Evolutionary conservation across 2,329 filamentous ascomycete species (phyloP).

Genomic region (Hortaea werneckii): DNA sequence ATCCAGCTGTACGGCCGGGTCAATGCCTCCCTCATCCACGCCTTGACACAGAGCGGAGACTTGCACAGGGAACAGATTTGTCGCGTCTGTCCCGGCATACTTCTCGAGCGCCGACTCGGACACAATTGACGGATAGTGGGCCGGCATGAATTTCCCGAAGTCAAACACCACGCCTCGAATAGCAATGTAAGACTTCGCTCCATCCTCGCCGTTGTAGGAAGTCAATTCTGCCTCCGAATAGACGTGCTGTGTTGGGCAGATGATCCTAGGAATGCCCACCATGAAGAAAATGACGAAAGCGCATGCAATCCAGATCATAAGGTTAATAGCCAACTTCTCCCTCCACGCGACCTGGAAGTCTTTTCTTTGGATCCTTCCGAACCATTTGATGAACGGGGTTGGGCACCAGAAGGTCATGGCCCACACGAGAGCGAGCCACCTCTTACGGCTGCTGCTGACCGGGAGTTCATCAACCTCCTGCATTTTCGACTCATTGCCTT

Average conservation of each 20-base stretch:
- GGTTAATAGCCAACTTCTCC: conserved; percentile 95
- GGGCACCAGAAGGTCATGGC: conserved; percentile 78
- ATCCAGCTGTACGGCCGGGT: conserved; percentile 70
- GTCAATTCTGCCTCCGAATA: conserved; percentile 70
- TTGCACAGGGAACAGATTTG: conserved; percentile 81
- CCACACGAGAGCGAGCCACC: conserved; percentile 82
- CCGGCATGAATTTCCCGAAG: conserved; percentile 59
- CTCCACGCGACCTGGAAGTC: conserved; percentile 90
- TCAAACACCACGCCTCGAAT: conserved; percentile 89
- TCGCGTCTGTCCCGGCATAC: conserved; percentile 84
- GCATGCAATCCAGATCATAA: conserved; percentile 90
- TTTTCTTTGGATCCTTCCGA: conserved; percentile 82
- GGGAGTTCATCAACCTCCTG: conserved; percentile 80
- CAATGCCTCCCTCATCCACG: conserved; percentile 53
- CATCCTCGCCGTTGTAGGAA: conserved; percentile 60
- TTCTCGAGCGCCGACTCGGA: conserved; percentile 55
- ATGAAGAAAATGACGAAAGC: conserved; percentile 76
- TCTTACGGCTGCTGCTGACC: conserved; percentile 69
- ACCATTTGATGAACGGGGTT: conserved; percentile 64
- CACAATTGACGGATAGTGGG: conserved; percentile 63
- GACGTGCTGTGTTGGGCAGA: conserved; percentile 87
- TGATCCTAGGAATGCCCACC: conserved; percentile 70
- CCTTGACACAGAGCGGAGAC: conserved; percentile 86
- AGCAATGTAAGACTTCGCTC: conserved; percentile 57
- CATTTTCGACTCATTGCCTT: conserved; percentile 81